phyloP scores from a whole-genome alignment of 164 flowering plant genomes.

The Euptelea pleiosperma region DNA sequence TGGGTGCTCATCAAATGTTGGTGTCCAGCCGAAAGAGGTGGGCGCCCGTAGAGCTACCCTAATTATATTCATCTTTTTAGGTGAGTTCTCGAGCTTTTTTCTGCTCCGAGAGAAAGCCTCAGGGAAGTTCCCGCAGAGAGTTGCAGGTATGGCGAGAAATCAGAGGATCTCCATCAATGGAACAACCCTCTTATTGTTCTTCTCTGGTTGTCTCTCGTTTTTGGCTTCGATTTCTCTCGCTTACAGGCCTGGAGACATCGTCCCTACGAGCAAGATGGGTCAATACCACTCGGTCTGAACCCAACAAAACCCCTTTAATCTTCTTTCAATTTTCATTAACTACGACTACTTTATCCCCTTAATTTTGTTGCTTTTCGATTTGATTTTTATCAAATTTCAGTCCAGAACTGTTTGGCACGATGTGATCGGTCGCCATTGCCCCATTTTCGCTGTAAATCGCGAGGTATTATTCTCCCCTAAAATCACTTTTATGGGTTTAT shows the following conservation, averaged over 20 bases:
- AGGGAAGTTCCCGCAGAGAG: neutral
- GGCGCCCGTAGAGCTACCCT: too few species aligned
- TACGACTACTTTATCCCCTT: neutral
- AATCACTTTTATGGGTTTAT: neutral
- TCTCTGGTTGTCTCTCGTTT: constrained; percentile 14
- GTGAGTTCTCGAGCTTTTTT: too few species aligned
- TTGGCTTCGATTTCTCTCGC: constrained; percentile 32
- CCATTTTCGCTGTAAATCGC: constrained; percentile 87
- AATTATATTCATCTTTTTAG: too few species aligned
- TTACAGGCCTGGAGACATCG: constrained; percentile 92
- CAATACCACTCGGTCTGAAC: constrained; percentile 81
- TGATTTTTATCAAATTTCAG: constrained; percentile 33
- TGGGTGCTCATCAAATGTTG: too few species aligned
- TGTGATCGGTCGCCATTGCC: constrained; percentile 88
- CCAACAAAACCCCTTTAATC: constrained; percentile 6
- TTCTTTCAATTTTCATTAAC: neutral
- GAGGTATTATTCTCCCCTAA: constrained; percentile 68
- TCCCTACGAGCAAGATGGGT: constrained; percentile 89
- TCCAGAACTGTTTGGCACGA: constrained; percentile 88
- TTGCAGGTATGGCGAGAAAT: constrained; percentile 16
- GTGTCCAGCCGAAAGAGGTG: too few species aligned
- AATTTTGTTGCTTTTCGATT: neutral
- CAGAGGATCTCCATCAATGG: constrained; percentile 5
- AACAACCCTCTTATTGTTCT: constrained; percentile 9
- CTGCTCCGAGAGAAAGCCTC: neutral